phyloP scores from a whole-genome alignment of 2,329 filamentous ascomycete species.

The Chaetothyriales sp. region DNA sequence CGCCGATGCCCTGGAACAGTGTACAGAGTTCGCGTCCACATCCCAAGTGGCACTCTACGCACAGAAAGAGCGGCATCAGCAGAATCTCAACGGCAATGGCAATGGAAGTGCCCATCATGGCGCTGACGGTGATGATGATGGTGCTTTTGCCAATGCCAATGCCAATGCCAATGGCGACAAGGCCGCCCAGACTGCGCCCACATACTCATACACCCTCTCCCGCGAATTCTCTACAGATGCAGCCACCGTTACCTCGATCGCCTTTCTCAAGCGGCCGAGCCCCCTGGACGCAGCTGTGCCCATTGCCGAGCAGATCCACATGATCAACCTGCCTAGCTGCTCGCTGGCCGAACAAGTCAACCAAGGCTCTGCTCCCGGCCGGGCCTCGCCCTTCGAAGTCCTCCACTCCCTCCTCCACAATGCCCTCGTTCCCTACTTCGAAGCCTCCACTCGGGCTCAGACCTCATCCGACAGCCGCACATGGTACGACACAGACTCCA shows the following conservation, averaged over 20 bases:
- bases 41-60: conserved; percentile 79
- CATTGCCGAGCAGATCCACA: conserved; percentile 75
- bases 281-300: conserved; percentile 73
- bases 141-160: conserved; percentile 16
- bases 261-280: conserved; percentile 75
- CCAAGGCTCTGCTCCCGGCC: conserved; percentile 43
- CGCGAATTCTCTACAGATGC: conserved; percentile 66
- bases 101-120: background rate
- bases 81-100: conserved; percentile 15
- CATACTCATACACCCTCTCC: conserved; percentile 63
- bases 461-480: conserved; percentile 52
- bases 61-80: conserved; percentile 51
- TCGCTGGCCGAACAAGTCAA: conserved; percentile 35
- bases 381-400: conserved; percentile 75
- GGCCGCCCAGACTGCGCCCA: background rate
- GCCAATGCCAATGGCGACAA: background rate
- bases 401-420: conserved; percentile 84
- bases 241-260: conserved; percentile 71
- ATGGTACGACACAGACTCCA: conserved; percentile 71
- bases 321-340: conserved; percentile 79
- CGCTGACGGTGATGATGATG: background rate
- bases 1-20: conserved; percentile 70
- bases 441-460: conserved; percentile 79
- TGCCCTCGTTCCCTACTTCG: conserved; percentile 87
- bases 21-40: conserved; percentile 77